Percentiles rank a stretch among this genome's conserved stretches.
Evolutionary conservation across 805 yeast species (phyloP).

Genomic region (Metschnikowia anglica): DNA sequence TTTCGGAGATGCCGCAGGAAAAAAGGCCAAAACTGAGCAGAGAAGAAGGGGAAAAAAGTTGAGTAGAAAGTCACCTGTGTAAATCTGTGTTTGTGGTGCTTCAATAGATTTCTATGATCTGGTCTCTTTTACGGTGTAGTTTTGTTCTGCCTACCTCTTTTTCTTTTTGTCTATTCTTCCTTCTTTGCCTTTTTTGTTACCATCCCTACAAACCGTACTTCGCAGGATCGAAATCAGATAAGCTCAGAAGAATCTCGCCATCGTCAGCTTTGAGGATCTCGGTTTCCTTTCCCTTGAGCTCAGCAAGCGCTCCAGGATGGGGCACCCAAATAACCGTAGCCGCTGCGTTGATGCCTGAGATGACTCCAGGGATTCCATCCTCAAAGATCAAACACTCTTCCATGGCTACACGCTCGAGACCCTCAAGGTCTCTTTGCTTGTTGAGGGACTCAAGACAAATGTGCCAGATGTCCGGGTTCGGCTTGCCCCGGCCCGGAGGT

Average conservation of each 20-base stretch:
- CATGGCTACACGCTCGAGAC: conserved; percentile 52
- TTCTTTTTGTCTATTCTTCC: not conserved
- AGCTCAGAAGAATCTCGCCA: conserved; percentile 47
- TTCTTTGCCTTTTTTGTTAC: no score
- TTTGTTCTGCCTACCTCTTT: not conserved
- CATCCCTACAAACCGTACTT: conserved; percentile 20
- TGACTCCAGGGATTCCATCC: conserved; percentile 92
- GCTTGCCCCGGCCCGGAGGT: conserved; percentile 87
- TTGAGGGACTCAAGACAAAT: conserved; percentile 74
- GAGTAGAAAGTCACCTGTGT: no score
- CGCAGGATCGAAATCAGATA: conserved; percentile 17
- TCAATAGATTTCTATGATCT: no score
- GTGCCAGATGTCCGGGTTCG: conserved; percentile 90
- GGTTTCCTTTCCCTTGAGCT: conserved; percentile 50
- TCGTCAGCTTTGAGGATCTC: conserved; percentile 42
- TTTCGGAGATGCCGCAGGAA: no score
- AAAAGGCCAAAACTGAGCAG: no score
- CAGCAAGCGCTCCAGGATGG: conserved; percentile 64
- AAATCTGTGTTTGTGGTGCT: no score
- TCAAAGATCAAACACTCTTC: conserved; percentile 89
- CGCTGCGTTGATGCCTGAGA: conserved; percentile 79
- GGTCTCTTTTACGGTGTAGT: no score
- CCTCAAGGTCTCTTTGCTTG: conserved; percentile 42
- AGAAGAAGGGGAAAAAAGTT: no score
- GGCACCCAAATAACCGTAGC: conserved; percentile 95